Evolutionary conservation across 148 eudicot species (phyloP), one percentile per base, ranked within the genome.

Genomic region (Selenicereus undatus): DNA sequence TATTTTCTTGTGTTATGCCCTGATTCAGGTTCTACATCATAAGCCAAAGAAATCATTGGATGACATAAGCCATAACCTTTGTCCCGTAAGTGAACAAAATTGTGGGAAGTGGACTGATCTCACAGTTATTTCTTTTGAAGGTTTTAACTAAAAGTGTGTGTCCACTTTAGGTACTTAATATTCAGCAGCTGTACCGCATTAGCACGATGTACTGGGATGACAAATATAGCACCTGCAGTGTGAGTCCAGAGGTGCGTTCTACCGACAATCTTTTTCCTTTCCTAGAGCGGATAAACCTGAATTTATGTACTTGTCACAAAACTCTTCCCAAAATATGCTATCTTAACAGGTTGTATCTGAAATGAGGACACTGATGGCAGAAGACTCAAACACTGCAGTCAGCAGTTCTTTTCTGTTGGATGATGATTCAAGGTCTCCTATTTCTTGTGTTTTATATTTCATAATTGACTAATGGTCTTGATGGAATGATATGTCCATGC

Each of bases 121-220:
- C 69, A 24, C 1, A 17, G 26, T 78, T 22, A 4, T 54, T 48
- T 14, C 16, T 50, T 26, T 56, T 18, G 24, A 60, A 80, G 74
- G 75, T 77, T 69, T 82, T 73, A 74, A 86, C 75, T 73, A 45
- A 54, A 35, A 35, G 75, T 43, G 76, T 56, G 43, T 81, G 36
- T 84, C 71, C 54, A 48, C 72, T 75, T 66, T 84, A 96, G 99
- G 99, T 94, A 75, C 94, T 94, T 76, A 96, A 98, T 82, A 89
- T 94, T 86, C 99, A 94, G 75, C 99, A 96, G 83, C 81, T 96
- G 78, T 96, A 96, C 79, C 87, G 99, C 71, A 96, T 96, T 80
- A 89, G 99, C 88, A 96, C 98, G 35, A 96, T 96, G 99, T 94
- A 96, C 82, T 96, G 99, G 99, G 99, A 96, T 81, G 99, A 96